Evolutionary conservation across 352 stramenopile species (phyloP), one percentile per base, ranked within the genome.

Genomic region (Globisporangium uncinulatum): DNA sequence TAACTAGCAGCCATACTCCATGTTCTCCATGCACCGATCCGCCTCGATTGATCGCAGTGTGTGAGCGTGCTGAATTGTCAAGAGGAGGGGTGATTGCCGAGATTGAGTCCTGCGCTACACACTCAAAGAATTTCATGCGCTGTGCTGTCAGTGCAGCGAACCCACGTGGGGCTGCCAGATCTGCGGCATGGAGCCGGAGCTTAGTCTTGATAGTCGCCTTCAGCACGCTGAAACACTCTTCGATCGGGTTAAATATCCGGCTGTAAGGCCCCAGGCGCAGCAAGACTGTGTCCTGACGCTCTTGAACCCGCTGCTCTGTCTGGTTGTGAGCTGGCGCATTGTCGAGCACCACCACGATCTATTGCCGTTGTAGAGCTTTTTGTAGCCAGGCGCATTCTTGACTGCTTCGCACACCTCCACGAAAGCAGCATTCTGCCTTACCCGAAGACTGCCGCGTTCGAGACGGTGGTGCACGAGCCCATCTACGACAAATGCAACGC

Each of bases 281-380:
- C n/a, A 61, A 24, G 1, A 56, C 45, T 0, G n/a, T 60, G 41
- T 63, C 61, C 13, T 51, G 37, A 0, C 29, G 36, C 4, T 57
- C 39, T 0, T 32, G 7, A 2, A 67, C 56, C 15, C 4, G n/a
- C 9, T n/a, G 1, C 49, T 69, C 57, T 0, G 56, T 65, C 24
- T 66, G 62, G 0, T 13, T 51, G 24, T 73, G 66, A 1, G 57
- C 61, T 17, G 61, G 57, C 2, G 55, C 57, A 24, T 73, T 73
- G 37, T 70, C 59, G 24, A 74, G 2, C 2, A 67, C 57, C 6
- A 66, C 21, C 10, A 66, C 54, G 8, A 71, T n/a, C n/a, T 52
- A 32, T 68, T 68, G 51, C 67, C 70, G 21, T 47, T 49, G 0
- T 3, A 11, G 36, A 53, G 59, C 37, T 69, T 20, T 4, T 56